Base-by-base conservation (phyloP, 257 asterid species). In the Verbascum thapsus region DNA sequence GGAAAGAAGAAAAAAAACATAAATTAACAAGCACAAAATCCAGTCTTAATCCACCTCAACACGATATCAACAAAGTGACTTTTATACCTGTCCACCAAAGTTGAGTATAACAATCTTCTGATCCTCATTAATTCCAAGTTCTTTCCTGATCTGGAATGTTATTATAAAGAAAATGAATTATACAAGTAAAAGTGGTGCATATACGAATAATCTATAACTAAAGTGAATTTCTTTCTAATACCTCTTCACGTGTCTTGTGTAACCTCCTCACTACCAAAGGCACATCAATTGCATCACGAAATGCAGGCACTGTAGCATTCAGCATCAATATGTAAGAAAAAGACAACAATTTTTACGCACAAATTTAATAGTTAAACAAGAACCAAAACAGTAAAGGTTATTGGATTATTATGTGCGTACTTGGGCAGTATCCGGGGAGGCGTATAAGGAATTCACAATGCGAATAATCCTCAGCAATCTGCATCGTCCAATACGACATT, bases 381-480 rank as follows among this genome's bases (percentile, higher is more conserved):
- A 47, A 19, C 9, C 59, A 30, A 50, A 45, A 22, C 16, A 22
- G 38, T 22, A 40, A 47, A 23, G 8, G 45, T 54, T 53, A 42
- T 47, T 34, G 32, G 65, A 41, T 11, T 34, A 50, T 34, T 7
- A 35, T 41, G 40, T 37, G 64, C 78, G 54, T 90, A 94, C 99
- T 94, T 78, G 99, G 99, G 76, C 97, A 94, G 80, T 87, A 94
- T 74, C 99, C 97, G 30, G 97, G 99, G 23, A 94, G 94, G 42
- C 99, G 97, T 72, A 94, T 88, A 57, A 90, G 95, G 74, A 85
- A 90, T 77, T 94, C 99, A 75, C 97, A 94, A 58, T 90, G 95
- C 2, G 99, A 94, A 80, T 94, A 94, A 72, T 94, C 99, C 75
- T 94, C 97, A 8, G 99, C 99, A 61, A 94, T 94, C 99, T 94